phyloP scores from a whole-genome alignment of 2,329 filamentous ascomycete genomes.

The Pseudogymnoascus sp. region DNA sequence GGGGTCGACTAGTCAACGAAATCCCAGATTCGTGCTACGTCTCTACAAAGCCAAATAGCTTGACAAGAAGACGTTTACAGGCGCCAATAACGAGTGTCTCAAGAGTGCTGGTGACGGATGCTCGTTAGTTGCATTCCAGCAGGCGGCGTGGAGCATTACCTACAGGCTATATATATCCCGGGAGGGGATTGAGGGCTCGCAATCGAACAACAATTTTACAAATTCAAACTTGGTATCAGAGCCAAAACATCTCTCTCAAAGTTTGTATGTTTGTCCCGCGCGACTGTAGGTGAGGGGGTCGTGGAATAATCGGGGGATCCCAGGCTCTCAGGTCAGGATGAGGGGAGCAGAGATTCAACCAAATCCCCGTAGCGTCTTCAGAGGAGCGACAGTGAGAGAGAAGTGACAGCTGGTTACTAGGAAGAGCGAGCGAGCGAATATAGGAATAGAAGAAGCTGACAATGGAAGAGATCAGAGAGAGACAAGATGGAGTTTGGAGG shows the following conservation, averaged over 20 bases:
- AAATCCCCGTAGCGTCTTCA: neutral
- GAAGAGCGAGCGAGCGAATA: constrained; percentile 13
- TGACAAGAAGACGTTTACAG: neutral
- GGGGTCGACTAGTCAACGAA: neutral
- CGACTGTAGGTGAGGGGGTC: constrained; percentile 4
- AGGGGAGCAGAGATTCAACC: neutral
- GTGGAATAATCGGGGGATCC: neutral
- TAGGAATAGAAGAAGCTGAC: constrained; percentile 17
- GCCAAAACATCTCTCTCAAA: neutral
- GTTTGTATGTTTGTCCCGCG: constrained; percentile 2
- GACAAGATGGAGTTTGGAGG: constrained; percentile 28
- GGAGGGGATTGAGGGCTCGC: neutral
- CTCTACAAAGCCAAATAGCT: neutral
- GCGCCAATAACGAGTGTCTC: constrained; percentile 2
- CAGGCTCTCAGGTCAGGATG: constrained; percentile 1
- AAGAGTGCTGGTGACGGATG: neutral
- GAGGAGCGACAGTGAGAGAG: neutral
- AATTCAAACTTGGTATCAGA: neutral
- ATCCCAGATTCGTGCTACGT: neutral
- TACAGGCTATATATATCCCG: neutral
- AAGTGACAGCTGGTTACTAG: neutral
- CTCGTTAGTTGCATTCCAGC: neutral
- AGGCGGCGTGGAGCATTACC: neutral
- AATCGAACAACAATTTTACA: constrained; percentile 4
- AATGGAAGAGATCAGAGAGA: constrained; percentile 33